Conservation (phyloP, 805 yeast genomes). For the Kregervanrija fluxuum region DNA sequence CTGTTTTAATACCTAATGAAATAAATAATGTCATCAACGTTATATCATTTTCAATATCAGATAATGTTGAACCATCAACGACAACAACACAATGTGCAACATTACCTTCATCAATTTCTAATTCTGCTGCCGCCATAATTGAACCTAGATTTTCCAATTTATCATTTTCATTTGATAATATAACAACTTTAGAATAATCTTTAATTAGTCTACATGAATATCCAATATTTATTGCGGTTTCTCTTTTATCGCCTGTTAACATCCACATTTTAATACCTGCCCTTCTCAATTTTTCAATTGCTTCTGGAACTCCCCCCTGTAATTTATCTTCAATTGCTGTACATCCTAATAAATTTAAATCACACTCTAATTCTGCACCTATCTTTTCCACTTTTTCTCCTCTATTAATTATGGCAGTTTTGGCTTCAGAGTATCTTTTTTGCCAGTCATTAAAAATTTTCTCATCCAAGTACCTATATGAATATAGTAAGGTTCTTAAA, state of each 20-base stretch:
- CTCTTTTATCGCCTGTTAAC: slow-evolving; percentile 97
- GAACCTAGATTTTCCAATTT: slow-evolving; percentile 49
- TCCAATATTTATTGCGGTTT: slow-evolving; percentile 96
- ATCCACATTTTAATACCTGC: slow-evolving; percentile 97
- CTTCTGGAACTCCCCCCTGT: slow-evolving; percentile 94
- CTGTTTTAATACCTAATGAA: slow-evolving; percentile 79
- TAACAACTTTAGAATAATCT: slow-evolving; percentile 83
- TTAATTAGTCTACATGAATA: slow-evolving; percentile 89
- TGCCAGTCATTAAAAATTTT: slow-evolving; percentile 63
- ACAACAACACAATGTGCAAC: slow-evolving; percentile 95
- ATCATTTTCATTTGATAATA: slow-evolving; percentile 35
- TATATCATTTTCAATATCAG: slow-evolving; percentile 64
- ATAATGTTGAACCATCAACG: slow-evolving; percentile 85
- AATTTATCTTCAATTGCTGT: slow-evolving; percentile 96
- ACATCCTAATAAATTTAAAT: slow-evolving; percentile 75
- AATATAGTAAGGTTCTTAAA: slow-evolving; percentile 78
- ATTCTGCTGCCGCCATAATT: slow-evolving; percentile 65
- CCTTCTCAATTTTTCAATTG: slow-evolving; percentile 83
- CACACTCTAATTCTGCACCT: slow-evolving; percentile 66
- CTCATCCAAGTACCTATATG: slow-evolving; percentile 62
- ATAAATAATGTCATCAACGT: slow-evolving; percentile 68
- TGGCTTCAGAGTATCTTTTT: slow-evolving; percentile 61
- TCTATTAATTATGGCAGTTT: slow-evolving; percentile 66
- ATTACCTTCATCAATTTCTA: slow-evolving; percentile 61
- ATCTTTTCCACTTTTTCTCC: slow-evolving; percentile 56